Evolutionary conservation across 1,284 basidiomycete species (phyloP), one percentile per base, ranked within the genome.

Genomic region (Lignosus rhinocerotis): DNA sequence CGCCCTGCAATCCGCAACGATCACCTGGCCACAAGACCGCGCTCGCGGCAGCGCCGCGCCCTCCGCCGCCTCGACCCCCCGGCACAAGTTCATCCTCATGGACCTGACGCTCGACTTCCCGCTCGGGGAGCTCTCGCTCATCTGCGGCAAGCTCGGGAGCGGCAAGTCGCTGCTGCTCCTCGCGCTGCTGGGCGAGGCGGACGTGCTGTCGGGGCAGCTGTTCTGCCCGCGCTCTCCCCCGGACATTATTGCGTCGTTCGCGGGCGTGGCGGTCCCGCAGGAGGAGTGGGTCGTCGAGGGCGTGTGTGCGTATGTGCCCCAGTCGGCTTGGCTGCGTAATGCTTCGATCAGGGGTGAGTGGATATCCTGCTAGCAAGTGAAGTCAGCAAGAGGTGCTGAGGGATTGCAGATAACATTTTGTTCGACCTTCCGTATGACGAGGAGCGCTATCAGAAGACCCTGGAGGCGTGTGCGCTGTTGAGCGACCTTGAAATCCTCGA

Each of bases 221-320:
- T 62, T 87, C 10, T 93, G 91, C 67, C 94, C 94, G 2, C 83
- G 93, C 16, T 93, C 93, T 0, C 87, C 90, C 1, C 91, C 93
- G 0, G 85, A 96, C 72, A 78, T 86, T 2, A 80, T 96, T 67
- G 85, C 88, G 0, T 78, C 75, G 17, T 87, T 86, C 62, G 72
- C 75, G 1, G 76, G 72, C 31, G 72, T 73, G 1, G 55, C 70
- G 36, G 73, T 73, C 2, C 67, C 78, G 0, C 74, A 79, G 16
- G 83, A 86, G 30, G 81, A 90, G 32, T 96, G 93, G 94, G 72
- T 93, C 44, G 81, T 94, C 1, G 74, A 81, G 16, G 87, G 88
- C 19, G 79, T 92, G 59, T 92, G 89, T 58, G 95, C 93, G 0
- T 98, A 94, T 74, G 95, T 97, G 11, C 94, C 95, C n/a, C 96